These are phyloP conservation scores for Lodderomyces elongisporus DNA, from an alignment of 1,139 yeast species.

Conservation along the genomic window DNA sequence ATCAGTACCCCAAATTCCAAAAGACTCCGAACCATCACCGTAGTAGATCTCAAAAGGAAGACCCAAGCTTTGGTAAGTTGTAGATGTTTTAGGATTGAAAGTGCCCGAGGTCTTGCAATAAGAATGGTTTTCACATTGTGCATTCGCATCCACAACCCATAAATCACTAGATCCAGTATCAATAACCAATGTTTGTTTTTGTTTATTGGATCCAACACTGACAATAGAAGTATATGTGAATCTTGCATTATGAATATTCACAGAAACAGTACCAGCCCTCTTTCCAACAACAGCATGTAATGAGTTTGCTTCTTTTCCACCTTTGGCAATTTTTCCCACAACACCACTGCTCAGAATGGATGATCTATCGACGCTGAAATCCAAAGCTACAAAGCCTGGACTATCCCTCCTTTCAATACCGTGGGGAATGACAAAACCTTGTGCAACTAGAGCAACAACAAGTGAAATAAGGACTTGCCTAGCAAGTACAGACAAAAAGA, in stretches of 20 bases:
- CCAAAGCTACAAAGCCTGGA: conserved; percentile 10
- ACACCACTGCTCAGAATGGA: too few species aligned
- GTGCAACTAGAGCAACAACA: conserved; percentile 11
- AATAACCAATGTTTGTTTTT: conserved; percentile 11
- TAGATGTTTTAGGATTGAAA: conserved; percentile 7
- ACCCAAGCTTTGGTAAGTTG: conserved; percentile 7
- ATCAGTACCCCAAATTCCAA: conserved; percentile 56
- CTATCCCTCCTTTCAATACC: conserved; percentile 7
- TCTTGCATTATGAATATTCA: background rate
- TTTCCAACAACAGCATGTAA: conserved; percentile 3
- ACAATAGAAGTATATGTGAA: background rate
- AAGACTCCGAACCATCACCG: conserved; percentile 23
- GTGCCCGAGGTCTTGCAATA: conserved; percentile 5
- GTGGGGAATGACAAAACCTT: conserved; percentile 10
- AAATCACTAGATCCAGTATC: conserved; percentile 33
- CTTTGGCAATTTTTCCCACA: conserved; percentile 3
- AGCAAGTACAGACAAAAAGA: conserved; percentile 10
- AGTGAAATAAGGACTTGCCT: conserved; percentile 10
- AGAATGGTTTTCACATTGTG: conserved; percentile 12
- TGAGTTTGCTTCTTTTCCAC: conserved; percentile 6
- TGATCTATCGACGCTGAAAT: conserved; percentile 8
- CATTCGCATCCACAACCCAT: conserved; percentile 24
- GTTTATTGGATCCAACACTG: conserved; percentile 11
- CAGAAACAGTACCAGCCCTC: background rate
- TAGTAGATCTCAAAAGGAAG: conserved; percentile 9